Evolutionary conservation across 1,139 yeast species (phyloP).

Genomic region (Yamadazyma songkhlaensis): DNA sequence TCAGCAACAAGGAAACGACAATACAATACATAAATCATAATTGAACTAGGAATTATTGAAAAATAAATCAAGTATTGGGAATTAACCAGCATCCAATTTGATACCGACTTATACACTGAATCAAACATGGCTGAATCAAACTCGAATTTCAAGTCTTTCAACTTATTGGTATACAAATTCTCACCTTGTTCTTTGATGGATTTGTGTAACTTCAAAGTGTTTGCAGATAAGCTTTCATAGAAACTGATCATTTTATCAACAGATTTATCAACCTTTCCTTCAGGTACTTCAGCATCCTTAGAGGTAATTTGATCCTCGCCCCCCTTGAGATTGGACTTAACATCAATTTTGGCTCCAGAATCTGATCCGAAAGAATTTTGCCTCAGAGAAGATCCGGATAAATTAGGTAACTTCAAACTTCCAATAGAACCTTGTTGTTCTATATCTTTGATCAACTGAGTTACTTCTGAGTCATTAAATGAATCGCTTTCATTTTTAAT

Average conservation of each 20-base stretch:
- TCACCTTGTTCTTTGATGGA: slow-evolving; percentile 25
- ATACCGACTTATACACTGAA: neutral
- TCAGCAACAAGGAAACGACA: neutral
- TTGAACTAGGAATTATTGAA: slow-evolving; percentile 4
- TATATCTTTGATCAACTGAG: slow-evolving; percentile 6
- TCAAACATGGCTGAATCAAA: neutral
- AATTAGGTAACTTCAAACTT: slow-evolving; percentile 18
- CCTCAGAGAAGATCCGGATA: slow-evolving; percentile 1
- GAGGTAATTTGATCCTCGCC: neutral
- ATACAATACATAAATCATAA: slow-evolving; percentile 1
- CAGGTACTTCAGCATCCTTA: too few relatives aligned
- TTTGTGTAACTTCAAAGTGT: slow-evolving; percentile 18
- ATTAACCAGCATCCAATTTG: slow-evolving; percentile 8
- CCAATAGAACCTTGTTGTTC: slow-evolving; percentile 8
- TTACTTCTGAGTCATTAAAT: slow-evolving; percentile 3
- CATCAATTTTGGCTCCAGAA: neutral
- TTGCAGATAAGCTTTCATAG: slow-evolving; percentile 25
- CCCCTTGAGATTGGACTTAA: neutral
- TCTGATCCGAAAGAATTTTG: neutral
- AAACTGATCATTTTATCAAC: slow-evolving; percentile 19
- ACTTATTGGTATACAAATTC: slow-evolving; percentile 18
- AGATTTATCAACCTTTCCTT: slow-evolving; percentile 5
- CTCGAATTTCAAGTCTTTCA: slow-evolving; percentile 3
- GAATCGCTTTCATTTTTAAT: neutral
- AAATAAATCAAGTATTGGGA: slow-evolving; percentile 14